These are phyloP conservation scores for Rhizophagus clarus DNA, from an alignment of 192 early-diverging fungal species.

Conservation along the genomic window DNA sequence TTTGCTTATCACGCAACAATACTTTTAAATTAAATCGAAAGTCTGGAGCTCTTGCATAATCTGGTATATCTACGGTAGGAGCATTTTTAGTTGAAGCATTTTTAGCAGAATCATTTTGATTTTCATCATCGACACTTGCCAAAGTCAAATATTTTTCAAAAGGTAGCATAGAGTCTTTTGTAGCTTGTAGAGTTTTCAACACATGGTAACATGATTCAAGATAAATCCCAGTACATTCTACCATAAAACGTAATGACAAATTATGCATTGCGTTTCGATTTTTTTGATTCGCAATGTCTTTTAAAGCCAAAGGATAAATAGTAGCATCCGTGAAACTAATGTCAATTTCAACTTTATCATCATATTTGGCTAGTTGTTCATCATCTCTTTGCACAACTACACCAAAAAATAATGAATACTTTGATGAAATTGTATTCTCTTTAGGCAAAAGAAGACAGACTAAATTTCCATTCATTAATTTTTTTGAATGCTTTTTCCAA, in stretches of 20 bases:
- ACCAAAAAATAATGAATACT: conserved; percentile 32
- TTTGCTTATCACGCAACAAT: conserved; percentile 14
- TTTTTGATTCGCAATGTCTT: conserved; percentile 1
- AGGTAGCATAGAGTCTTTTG: conserved; percentile 35
- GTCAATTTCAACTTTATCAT: conserved; percentile 24
- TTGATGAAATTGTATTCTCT: neutral
- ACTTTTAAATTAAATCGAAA: conserved; percentile 38
- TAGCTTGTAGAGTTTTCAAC: conserved; percentile 40
- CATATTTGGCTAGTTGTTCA: conserved; percentile 33
- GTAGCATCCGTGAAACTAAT: conserved; percentile 39
- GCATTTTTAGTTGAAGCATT: no score
- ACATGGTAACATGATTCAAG: conserved; percentile 42
- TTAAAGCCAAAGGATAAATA: conserved; percentile 31
- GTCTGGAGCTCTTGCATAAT: conserved; percentile 40
- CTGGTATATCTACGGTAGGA: conserved; percentile 33
- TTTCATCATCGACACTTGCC: neutral
- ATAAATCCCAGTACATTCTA: conserved; percentile 41
- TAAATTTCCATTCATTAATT: conserved; percentile 49
- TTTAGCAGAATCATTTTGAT: neutral
- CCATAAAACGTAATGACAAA: conserved; percentile 34
- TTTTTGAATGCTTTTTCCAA: conserved; percentile 46
- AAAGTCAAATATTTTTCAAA: conserved; percentile 47
- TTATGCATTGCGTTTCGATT: neutral
- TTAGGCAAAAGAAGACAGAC: conserved; percentile 44
- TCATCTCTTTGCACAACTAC: conserved; percentile 40